These are phyloP conservation scores for Mortierella antarctica DNA, from an alignment of 192 early-diverging fungal species.

Conservation along the genomic window DNA sequence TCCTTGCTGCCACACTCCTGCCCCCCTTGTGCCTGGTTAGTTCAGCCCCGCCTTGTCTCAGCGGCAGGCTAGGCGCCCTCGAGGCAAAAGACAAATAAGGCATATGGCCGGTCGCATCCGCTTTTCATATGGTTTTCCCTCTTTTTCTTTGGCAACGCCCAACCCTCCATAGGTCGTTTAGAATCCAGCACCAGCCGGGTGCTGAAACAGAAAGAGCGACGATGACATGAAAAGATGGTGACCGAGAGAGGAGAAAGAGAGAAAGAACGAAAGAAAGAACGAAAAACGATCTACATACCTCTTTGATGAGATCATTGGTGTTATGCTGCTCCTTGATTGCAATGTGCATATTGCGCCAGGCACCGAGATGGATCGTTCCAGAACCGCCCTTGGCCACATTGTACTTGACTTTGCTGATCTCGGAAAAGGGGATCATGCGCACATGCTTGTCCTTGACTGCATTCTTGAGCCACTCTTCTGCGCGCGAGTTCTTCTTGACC, in stretches of 20 bases:
- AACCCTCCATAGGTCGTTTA: too few species aligned
- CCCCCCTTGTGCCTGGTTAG: too few species aligned
- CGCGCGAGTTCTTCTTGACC: constrained; percentile 47
- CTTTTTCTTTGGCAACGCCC: too few species aligned
- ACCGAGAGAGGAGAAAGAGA: neutral
- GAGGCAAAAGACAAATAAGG: too few species aligned
- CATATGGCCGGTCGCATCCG: too few species aligned
- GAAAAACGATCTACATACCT: constrained; percentile 19
- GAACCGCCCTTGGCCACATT: constrained; percentile 53
- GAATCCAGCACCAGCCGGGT: neutral
- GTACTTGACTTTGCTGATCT: constrained; percentile 55
- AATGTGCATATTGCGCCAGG: constrained; percentile 54
- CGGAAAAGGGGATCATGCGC: constrained; percentile 52
- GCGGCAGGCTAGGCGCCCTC: too few species aligned
- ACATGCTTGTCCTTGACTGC: constrained; percentile 54
- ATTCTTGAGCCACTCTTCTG: constrained; percentile 53
- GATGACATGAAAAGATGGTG: neutral
- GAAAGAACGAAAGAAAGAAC: neutral
- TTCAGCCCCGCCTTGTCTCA: too few species aligned
- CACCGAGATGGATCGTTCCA: constrained; percentile 52
- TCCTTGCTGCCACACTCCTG: too few species aligned
- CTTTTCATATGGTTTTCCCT: too few species aligned
- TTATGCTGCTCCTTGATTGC: constrained; percentile 55
- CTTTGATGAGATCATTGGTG: constrained; percentile 55
- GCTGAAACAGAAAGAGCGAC: neutral